Evolutionary conservation across 2,329 filamentous ascomycete species (phyloP).

Genomic region (Nothophaeocryptopus gaeumannii): DNA sequence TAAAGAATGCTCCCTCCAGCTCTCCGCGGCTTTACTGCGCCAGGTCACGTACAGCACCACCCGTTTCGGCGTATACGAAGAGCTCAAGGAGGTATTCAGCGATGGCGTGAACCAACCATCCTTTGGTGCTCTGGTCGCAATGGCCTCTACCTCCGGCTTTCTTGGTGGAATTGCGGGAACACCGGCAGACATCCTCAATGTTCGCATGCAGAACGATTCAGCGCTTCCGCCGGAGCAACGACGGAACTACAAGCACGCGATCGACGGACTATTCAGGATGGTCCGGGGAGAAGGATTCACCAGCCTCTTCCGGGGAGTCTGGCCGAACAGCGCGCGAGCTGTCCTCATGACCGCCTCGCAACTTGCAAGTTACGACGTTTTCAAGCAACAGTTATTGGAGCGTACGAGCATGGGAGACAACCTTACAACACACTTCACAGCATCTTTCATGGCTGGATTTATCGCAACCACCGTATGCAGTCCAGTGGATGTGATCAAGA

Average conservation of each 20-base stretch:
- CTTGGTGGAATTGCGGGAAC: conserved; percentile 88
- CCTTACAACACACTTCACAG: conserved; percentile 73
- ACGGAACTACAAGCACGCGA: conserved; percentile 83
- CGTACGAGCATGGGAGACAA: conserved; percentile 65
- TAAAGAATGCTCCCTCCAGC: conserved; percentile 40
- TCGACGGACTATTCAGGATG: conserved; percentile 86
- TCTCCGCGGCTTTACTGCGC: conserved; percentile 87
- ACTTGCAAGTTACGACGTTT: conserved; percentile 78
- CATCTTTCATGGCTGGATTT: conserved; percentile 74
- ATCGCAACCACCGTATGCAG: conserved; percentile 82
- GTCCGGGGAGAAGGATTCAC: conserved; percentile 73
- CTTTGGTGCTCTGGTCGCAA: conserved; percentile 69
- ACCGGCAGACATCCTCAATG: conserved; percentile 92
- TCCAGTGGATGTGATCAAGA: conserved; percentile 87
- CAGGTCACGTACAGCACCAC: conserved; percentile 94
- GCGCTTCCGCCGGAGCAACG: conserved; percentile 70
- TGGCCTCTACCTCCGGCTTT: conserved; percentile 81
- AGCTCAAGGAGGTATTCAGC: conserved; percentile 72
- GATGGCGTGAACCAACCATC: conserved; percentile 55
- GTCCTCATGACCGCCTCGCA: conserved; percentile 86
- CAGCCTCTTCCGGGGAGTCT: conserved; percentile 78
- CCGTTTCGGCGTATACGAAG: conserved; percentile 94
- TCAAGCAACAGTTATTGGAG: conserved; percentile 68
- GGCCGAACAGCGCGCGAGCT: conserved; percentile 76
- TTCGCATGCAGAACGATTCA: conserved; percentile 94